Evolutionary conservation across 495 filamentous ascomycete species (phyloP).

Genomic region (Alectoria sarmentosa): DNA sequence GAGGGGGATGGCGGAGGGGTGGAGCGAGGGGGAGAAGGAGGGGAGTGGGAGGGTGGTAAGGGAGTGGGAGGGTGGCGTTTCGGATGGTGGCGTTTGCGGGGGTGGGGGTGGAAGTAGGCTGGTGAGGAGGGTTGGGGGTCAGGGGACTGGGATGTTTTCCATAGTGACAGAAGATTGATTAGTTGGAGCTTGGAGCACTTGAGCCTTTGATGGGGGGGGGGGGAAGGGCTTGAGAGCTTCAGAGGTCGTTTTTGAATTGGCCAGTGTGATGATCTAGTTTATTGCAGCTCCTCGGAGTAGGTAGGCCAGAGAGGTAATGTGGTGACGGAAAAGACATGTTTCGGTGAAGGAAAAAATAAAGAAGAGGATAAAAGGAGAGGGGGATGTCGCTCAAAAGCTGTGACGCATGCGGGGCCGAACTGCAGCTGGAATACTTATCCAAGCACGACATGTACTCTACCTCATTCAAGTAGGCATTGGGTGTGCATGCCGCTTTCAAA

Average conservation of each 20-base stretch:
- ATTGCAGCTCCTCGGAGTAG: too few species aligned
- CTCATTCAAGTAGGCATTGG: not conserved
- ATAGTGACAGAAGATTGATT: not conserved
- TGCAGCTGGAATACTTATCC: not conserved
- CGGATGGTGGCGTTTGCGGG: too few species aligned
- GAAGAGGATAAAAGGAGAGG: not conserved
- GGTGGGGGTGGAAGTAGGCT: too few species aligned
- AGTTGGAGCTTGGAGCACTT: not conserved
- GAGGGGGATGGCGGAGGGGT: too few species aligned
- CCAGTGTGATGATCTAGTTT: not conserved
- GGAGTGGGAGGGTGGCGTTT: too few species aligned
- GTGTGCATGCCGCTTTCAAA: not conserved
- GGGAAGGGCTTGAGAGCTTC: not conserved
- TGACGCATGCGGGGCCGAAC: conserved; percentile 1
- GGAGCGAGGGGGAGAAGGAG: not conserved
- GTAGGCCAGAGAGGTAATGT: too few species aligned
- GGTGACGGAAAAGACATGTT: too few species aligned
- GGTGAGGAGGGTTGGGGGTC: too few species aligned
- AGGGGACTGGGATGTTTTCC: conserved; percentile 52
- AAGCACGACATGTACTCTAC: not conserved
- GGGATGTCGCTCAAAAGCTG: not conserved
- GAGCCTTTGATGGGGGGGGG: not conserved
- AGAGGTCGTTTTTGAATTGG: not conserved
- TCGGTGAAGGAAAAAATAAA: not conserved
- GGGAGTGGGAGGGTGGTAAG: conserved; percentile 23